Base-by-base conservation (phyloP, 225 moss, liverwort and hornwort species). In the Physcomitrellopsis africana region DNA sequence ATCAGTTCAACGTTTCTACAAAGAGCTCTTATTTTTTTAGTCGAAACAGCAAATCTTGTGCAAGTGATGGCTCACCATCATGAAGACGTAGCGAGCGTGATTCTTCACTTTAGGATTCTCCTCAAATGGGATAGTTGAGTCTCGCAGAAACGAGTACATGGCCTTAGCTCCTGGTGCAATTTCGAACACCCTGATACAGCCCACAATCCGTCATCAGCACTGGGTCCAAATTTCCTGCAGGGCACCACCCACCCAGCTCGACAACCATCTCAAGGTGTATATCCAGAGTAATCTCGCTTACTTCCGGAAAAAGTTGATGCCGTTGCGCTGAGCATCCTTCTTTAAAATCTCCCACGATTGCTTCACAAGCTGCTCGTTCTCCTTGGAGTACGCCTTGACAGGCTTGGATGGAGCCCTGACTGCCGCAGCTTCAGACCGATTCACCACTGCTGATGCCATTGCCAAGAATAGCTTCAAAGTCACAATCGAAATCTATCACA, bases 131-230 rank as follows among this genome's bases (percentile, higher is more conserved):
- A 80, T 26, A 24, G 80, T 82, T 7, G 82, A 73, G 75, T 87
- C 58, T 2, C 82, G 74, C 82, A 87, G 23, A 55, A 87, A 87
- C 19, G 87, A 84, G 20, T 79, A 87, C 73, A 87, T 78, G 7
- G 76, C 58, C 81, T 84, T 87, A n/a, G 84, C 87, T 59, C 23
- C 87, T 46, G 87, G 87, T 1, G 87, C 87, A 79, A 87, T 87
- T 62, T 87, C 84, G 15, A 87, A 87, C 53, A 87, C 81, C 76
- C 87, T 87, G 78, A 44, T 23, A 46, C 54, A 77, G 3, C 32
- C 77, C 32, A 29, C 26, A 69, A 47, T 16, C 45, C 44, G 49
- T 15, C 49, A 49, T 49, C 5, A 49, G 49, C 15, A 49, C 49
- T 49, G 4, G 32, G 32, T 37, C 7, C 32, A 7, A 37, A 37